Percentiles rank a stretch among this genome's conserved stretches.
phyloP scores from a whole-genome alignment of 441 rosid genomes.

The Manihot esculenta region DNA sequence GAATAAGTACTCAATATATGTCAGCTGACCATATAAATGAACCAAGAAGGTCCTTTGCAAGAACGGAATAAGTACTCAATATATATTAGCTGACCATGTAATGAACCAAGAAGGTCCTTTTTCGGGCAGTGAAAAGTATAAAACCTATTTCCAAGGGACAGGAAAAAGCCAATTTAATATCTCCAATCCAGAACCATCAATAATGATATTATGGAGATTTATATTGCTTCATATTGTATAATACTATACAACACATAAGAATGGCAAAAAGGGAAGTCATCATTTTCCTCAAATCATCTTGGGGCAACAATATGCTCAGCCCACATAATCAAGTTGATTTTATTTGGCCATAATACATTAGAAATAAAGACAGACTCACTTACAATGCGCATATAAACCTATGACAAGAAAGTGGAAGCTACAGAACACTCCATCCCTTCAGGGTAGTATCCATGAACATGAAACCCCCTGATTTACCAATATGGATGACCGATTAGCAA shows the following conservation, averaged over 20 bases:
- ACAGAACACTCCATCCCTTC: not conserved
- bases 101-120: not conserved
- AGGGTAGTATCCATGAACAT: not conserved
- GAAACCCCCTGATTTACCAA: not conserved
- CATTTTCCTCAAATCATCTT: not conserved
- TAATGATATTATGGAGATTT: not conserved
- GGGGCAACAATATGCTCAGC: not conserved
- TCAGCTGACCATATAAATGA: not conserved
- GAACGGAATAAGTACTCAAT: not conserved
- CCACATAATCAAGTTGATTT: not conserved
- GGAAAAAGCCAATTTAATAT: not conserved
- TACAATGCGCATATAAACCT: not conserved
- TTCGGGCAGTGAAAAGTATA: not conserved
- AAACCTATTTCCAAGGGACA: not conserved
- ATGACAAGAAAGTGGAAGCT: not conserved
- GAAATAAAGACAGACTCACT: not conserved
- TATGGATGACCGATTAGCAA: not conserved
- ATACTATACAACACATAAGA: not conserved
- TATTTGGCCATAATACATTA: not conserved
- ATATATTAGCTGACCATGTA: not conserved
- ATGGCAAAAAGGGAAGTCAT: not conserved
- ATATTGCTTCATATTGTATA: not conserved
- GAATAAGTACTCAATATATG: not conserved
- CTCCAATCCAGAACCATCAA: not conserved
- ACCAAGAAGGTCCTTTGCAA: no score